Evolutionary conservation across 257 asterid species (phyloP), one percentile per base, ranked within the genome.

Genomic region (Phtheirospermum japonicum): DNA sequence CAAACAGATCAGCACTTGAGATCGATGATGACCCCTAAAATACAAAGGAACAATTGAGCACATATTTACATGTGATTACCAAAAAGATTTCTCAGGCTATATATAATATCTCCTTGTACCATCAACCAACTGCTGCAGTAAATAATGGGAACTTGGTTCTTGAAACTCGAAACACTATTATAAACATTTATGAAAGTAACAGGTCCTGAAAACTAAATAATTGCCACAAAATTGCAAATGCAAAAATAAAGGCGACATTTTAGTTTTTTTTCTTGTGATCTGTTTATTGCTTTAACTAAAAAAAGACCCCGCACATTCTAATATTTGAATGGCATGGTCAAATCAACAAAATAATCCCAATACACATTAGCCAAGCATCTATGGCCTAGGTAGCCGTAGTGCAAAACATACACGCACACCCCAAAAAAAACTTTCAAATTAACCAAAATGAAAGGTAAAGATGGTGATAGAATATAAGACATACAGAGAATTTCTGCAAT

Each of bases 1-100:
- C 99, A 70, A 87, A 93, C 51, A 89, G 86, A 77, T 93, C 99
- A 37, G 97, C 95, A 73, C 97, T 93, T 30, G 97, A 93, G 61
- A 93, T 93, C 48, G 99, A 77, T 4, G 87, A 79, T 32, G 99
- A 93, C 31, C 95, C 94, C 99, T 93, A 53, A 69, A 70, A 58
- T 66, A 74, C 50, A 59, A 20, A 30, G 57, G 16, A 23, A 68
- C 40, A 55, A 54, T 16, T 42, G 4, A 46, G 42, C 12, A 16
- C 17, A 42, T 49, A 53, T 20, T 33, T 11, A 20, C 18, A 37
- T 5, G 45, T 50, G 4, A 17, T 8, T 8, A 14, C 8, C 5
- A 0, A n/a, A 45, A 48, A n/a, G n/a, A n/a, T n/a, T n/a, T n/a
- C n/a, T n/a, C n/a, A n/a, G n/a, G n/a, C n/a, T n/a, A n/a, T n/a